Evolutionary conservation across 2,329 filamentous ascomycete genomes (phyloP).

Genomic region (Orbilia blumenaviensis): DNA sequence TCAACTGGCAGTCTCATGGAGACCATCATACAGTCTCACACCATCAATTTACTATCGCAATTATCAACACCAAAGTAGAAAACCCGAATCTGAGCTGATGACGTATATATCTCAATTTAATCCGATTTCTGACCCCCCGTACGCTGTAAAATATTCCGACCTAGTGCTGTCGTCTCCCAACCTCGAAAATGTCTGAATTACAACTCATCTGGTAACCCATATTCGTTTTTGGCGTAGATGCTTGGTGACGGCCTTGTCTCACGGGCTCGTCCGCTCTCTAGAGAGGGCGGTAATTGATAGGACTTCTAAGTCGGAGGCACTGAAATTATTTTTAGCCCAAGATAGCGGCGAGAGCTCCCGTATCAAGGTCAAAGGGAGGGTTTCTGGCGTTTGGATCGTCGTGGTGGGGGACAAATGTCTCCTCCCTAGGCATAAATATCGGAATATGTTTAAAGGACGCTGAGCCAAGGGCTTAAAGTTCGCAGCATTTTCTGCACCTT

Average conservation of each 20-base stretch:
- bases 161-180: conserved; percentile 62
- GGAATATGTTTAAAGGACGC: conserved; percentile 56
- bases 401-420: conserved; percentile 61
- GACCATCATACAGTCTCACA: too few relatives aligned
- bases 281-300: conserved; percentile 60
- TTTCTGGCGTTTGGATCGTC: conserved; percentile 62
- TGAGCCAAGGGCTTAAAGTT: conserved; percentile 59
- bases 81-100: conserved; percentile 59
- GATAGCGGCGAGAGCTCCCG: conserved; percentile 60
- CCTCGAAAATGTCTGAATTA: conserved; percentile 63
- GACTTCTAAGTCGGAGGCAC: conserved; percentile 62
- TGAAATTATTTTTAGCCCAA: conserved; percentile 64
- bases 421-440: conserved; percentile 22
- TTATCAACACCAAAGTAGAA: conserved; percentile 60
- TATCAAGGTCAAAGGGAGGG: conserved; percentile 61
- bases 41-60: neutral
- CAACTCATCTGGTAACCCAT: conserved; percentile 51
- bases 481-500: conserved; percentile 53
- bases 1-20: too few relatives aligned
- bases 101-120: conserved; percentile 58
- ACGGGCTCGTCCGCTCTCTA: conserved; percentile 54
- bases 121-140: conserved; percentile 59
- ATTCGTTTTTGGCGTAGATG: neutral
- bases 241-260: neutral
- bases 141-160: conserved; percentile 59